Conservation (phyloP, 345 rosid species). For the Acer saccharum region DNA sequence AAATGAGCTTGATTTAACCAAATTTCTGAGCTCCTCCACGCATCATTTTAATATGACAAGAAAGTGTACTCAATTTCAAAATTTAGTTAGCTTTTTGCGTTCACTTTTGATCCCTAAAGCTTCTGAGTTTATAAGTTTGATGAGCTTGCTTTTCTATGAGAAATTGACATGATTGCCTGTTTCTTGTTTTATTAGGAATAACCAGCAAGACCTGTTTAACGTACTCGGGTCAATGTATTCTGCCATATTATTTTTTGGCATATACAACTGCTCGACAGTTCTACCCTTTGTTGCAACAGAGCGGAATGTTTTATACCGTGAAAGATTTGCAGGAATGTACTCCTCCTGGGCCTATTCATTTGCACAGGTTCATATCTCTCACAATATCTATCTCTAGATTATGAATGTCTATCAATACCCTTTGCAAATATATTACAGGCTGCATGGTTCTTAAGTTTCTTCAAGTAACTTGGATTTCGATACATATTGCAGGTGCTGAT, state of each 20-base stretch:
- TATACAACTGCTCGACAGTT: constrained; percentile 23
- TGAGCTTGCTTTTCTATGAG: not conserved
- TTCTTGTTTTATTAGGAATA: not conserved
- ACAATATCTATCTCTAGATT: not conserved
- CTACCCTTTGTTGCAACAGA: constrained; percentile 24
- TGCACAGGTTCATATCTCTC: constrained; percentile 20
- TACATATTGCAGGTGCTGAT: constrained; percentile 15
- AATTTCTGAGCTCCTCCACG: not conserved
- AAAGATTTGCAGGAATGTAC: constrained; percentile 29
- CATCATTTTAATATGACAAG: not conserved
- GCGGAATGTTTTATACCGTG: constrained; percentile 15
- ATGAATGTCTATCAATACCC: not conserved
- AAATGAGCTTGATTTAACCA: not conserved
- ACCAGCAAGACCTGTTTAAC: constrained; percentile 21
- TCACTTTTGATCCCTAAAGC: not conserved
- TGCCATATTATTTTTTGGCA: constrained; percentile 18
- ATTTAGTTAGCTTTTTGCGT: not conserved
- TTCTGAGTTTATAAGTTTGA: not conserved
- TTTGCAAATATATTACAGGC: not conserved
- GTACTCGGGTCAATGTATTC: constrained; percentile 18
- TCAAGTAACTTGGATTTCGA: not conserved
- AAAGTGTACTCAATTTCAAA: not conserved
- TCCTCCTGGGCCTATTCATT: constrained; percentile 25
- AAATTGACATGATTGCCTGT: not conserved
- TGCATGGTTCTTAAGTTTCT: not conserved